Evolutionary conservation across 345 rosid species (phyloP).

Genomic region (Salix caprea): DNA sequence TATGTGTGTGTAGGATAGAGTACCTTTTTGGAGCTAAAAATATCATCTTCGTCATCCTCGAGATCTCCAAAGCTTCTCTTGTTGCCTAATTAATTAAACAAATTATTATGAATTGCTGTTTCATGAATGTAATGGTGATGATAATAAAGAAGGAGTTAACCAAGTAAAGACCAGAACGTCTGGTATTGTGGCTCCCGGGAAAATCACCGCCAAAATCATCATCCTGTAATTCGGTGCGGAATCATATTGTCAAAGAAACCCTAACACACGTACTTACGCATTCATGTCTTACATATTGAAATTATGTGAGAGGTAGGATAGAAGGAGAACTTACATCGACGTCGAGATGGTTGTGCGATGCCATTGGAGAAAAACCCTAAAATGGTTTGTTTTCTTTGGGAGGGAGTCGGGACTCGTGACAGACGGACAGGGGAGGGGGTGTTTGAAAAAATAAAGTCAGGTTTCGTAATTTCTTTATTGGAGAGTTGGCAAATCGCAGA

Average conservation of each 20-base stretch:
- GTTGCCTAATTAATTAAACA: constrained; percentile 30
- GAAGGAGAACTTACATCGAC: constrained; percentile 34
- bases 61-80: constrained; percentile 81
- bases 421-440: no score
- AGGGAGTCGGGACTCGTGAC: neutral
- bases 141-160: neutral
- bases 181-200: constrained; percentile 37
- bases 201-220: constrained; percentile 93
- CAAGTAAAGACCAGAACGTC: constrained; percentile 47
- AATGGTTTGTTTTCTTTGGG: neutral
- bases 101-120: no score
- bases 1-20: neutral
- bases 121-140: no score
- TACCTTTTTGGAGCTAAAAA: constrained; percentile 81
- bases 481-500: no score
- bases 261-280: neutral
- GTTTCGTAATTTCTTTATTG: no score
- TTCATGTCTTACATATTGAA: neutral
- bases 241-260: constrained; percentile 5
- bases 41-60: constrained; percentile 89
- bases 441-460: no score
- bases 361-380: constrained; percentile 32
- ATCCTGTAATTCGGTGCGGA: constrained; percentile 34
- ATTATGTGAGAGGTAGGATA: neutral
- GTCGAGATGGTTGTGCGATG: constrained; percentile 48